phyloP scores from a whole-genome alignment of 1,139 yeast species.

The Taphrina populina region DNA sequence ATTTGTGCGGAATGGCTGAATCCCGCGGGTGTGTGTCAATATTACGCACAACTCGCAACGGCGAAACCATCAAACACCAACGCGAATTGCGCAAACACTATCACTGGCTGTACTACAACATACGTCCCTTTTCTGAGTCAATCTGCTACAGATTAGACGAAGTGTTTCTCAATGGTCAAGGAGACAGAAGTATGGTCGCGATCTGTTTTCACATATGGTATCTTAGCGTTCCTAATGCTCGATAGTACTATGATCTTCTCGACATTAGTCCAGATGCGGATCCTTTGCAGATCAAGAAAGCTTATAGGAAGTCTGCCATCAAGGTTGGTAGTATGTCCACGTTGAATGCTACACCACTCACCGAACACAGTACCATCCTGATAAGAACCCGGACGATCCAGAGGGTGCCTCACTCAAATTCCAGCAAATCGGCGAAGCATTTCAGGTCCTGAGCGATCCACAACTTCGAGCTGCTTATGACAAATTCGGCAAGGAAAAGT shows the following conservation, averaged over 20 bases:
- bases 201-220: background rate
- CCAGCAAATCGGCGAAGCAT: conserved; percentile 68
- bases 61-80: no score
- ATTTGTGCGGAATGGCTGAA: no score
- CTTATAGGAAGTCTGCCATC: conserved; percentile 62
- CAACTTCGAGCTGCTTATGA: conserved; percentile 74
- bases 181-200: conserved; percentile 18
- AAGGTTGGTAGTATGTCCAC: background rate
- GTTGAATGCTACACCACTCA: background rate
- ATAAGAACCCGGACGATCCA: conserved; percentile 40
- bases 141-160: no score
- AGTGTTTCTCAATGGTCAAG: no score
- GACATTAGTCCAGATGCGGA: conserved; percentile 71
- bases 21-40: no score
- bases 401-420: conserved; percentile 35
- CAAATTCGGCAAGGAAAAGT: conserved; percentile 78
- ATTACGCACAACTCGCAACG: no score
- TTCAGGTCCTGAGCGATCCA: conserved; percentile 77
- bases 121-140: no score
- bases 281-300: conserved; percentile 81
- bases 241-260: conserved; percentile 73
- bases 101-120: no score
- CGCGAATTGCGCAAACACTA: no score
- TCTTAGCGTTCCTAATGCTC: background rate
- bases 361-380: conserved; percentile 32